Percentiles rank a stretch among this genome's conserved stretches.
Conservation (phyloP, 495 filamentous ascomycete genomes). For the Cercophora newfieldiana region DNA sequence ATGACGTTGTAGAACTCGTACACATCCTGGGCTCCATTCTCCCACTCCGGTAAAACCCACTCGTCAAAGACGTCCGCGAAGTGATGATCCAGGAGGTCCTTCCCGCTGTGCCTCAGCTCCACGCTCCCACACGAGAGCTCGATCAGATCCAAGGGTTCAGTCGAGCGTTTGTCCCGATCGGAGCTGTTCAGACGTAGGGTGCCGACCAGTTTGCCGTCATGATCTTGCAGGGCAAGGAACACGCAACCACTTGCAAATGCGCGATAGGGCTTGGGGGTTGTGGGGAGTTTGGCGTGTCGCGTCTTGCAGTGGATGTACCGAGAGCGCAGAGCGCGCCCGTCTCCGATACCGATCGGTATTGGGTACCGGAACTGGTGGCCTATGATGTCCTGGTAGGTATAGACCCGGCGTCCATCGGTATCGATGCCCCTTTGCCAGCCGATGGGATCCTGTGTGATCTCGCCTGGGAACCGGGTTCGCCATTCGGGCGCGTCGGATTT, state of each 20-base stretch:
- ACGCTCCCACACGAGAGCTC: constrained; percentile 22
- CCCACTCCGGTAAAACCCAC: constrained; percentile 17
- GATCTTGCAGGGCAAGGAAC: constrained; percentile 7
- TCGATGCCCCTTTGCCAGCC: constrained; percentile 10
- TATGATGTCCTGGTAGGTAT: constrained; percentile 12
- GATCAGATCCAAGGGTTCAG: constrained; percentile 10
- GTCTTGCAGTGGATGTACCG: constrained; percentile 20
- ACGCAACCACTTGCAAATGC: constrained; percentile 12
- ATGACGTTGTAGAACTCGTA: constrained; percentile 32
- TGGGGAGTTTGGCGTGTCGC: background rate
- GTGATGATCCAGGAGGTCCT: constrained; percentile 6
- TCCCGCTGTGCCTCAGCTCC: background rate
- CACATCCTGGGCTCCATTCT: background rate
- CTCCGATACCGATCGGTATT: constrained; percentile 18
- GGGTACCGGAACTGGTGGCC: constrained; percentile 30
- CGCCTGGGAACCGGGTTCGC: background rate
- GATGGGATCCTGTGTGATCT: background rate
- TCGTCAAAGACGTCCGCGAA: constrained; percentile 26
- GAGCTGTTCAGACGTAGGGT: constrained; percentile 17
- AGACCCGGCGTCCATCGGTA: background rate
- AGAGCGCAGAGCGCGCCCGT: constrained; percentile 12
- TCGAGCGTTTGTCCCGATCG: background rate
- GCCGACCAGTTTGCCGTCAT: constrained; percentile 4
- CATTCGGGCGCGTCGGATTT: background rate
- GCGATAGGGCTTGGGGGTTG: constrained; percentile 6